Evolutionary conservation across 352 stramenopile species (phyloP).

Genomic region (Globisporangium okanoganense): DNA sequence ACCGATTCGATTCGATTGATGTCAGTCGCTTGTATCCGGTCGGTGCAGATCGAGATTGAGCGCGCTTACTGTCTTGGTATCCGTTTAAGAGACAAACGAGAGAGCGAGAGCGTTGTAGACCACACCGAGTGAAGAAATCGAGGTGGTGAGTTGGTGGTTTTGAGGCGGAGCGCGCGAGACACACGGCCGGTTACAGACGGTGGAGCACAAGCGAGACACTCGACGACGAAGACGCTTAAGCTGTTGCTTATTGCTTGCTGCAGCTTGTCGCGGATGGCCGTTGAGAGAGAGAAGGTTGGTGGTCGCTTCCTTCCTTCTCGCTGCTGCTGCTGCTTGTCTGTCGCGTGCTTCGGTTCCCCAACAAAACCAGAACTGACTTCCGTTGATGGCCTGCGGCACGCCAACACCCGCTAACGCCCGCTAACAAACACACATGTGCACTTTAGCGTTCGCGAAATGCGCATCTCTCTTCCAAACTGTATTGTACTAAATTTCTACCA

Average conservation of each 20-base stretch:
- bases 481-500: neutral
- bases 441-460: no score
- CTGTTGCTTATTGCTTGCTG: no score
- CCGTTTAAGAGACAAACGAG: conserved; percentile 2
- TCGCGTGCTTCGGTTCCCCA: conserved; percentile 17
- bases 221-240: neutral
- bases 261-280: conserved; percentile 7
- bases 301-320: neutral
- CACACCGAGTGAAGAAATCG: neutral
- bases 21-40: neutral
- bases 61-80: neutral
- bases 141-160: conserved; percentile 12
- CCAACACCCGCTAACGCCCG: neutral
- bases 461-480: neutral
- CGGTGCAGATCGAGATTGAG: neutral
- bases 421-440: neutral
- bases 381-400: conserved; percentile 6
- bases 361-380: conserved; percentile 72
- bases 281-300: conserved; percentile 4
- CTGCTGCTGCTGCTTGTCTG: conserved; percentile 6
- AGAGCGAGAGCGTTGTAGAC: conserved; percentile 3
- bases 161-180: neutral
- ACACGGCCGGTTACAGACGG: no score
- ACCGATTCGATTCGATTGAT: neutral
- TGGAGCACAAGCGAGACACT: neutral